Evolutionary conservation across 2,329 filamentous ascomycete genomes (phyloP), one percentile per base, ranked within the genome.

Genomic region (Phaeosphaeria sp.): DNA sequence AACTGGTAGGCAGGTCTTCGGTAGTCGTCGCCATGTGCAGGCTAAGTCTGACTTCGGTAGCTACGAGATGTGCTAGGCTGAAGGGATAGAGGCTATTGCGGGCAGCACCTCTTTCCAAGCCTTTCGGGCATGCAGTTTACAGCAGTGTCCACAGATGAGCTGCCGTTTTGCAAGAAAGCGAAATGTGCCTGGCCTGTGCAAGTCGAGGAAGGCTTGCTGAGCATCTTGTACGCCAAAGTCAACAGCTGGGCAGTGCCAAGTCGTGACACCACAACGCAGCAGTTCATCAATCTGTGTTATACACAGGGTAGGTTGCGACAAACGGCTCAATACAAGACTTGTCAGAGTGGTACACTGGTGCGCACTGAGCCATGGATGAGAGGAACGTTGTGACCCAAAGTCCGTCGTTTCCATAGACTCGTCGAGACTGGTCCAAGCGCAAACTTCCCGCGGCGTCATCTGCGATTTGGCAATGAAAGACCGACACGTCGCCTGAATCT

Each of bases 401-500:
- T 11, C 13, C 13, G 30, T 36, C 30, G 30, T 36, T 36, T 30
- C 5, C 25, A 30, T 30, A 30, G 25, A 30, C 25, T 30, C 25
- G 43, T n/a, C 11, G 21, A 2, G 22, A 22, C 6, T 46, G 44
- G 44, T 25, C 22, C 21, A 25, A 25, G 22, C n/a, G 41, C 57
- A 54, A 41, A 47, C 56, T 62, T 66, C 63, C 65, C 65, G 64
- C 63, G 62, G 68, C 65, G 58, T 68, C 62, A 61, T 64, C 48
- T 58, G 52, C 58, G 25, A 54, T 55, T 46, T 60, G 52, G 54
- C 58, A 62, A 54, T 60, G 57, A 51, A 25, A 57, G 63, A 46
- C 47, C 68, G 63, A 73, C 72, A 75, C 72, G 70, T 72, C 67
- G 68, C 72, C 71, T 72, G 59, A 59, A 59, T 55, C 48, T 17